Conservation (phyloP, 2,329 filamentous ascomycete genomes). For the Aspergillus sp. region DNA sequence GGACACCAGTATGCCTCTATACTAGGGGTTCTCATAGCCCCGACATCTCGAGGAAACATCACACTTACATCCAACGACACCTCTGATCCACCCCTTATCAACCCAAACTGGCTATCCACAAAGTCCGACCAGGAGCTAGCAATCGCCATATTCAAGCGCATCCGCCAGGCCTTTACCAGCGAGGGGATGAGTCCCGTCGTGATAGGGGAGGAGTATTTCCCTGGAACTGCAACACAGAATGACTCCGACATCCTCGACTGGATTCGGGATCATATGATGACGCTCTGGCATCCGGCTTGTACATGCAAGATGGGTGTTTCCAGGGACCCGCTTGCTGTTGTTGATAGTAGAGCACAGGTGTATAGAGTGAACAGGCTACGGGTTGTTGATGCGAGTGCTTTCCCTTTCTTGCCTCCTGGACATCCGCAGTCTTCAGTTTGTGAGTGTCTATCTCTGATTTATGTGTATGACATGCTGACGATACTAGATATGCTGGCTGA, state of each 20-base stretch:
- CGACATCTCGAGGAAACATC: constrained; percentile 47
- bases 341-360: constrained; percentile 32
- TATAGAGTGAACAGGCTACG: constrained; percentile 30
- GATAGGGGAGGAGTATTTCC: constrained; percentile 38
- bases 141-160: constrained; percentile 45
- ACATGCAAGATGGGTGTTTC: constrained; percentile 33
- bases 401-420: constrained; percentile 41
- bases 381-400: constrained; percentile 37
- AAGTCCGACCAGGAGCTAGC: constrained; percentile 45
- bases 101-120: constrained; percentile 48
- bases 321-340: constrained; percentile 29
- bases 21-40: constrained; percentile 26
- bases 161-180: constrained; percentile 38
- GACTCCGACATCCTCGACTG: constrained; percentile 45
- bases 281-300: constrained; percentile 29
- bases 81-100: constrained; percentile 42
- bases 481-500: constrained; percentile 36
- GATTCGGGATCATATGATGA: constrained; percentile 30
- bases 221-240: constrained; percentile 35
- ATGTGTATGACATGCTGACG: neutral
- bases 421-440: constrained; percentile 40
- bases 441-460: constrained; percentile 12
- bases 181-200: constrained; percentile 29
- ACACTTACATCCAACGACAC: constrained; percentile 31
- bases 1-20: constrained; percentile 29